Evolutionary conservation across 139 green algal species (phyloP), one percentile per base, ranked within the genome.

Genomic region (Volvox africanus): DNA sequence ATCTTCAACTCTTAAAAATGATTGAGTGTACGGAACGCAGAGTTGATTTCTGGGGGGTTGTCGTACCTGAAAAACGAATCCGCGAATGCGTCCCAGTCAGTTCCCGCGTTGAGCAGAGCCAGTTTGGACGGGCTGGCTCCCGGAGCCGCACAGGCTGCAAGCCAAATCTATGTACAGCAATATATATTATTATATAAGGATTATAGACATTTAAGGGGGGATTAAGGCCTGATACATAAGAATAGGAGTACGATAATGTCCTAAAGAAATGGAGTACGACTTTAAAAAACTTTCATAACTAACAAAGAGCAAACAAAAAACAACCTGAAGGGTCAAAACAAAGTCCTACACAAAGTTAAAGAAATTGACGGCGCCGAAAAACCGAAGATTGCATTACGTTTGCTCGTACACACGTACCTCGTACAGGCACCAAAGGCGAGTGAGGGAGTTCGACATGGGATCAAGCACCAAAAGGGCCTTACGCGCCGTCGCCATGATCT

Each of bases 391-490:
- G 44, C 44, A 55, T 55, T 55, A 55, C 44, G 44, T 55, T 5
- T 55, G 6, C 65, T 73, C 65, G 21, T 73, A 24, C 65, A 9
- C n/a, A n/a, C n/a, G n/a, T 11, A 88, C 82, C 83, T 89, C 83
- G 33, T 89, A 89, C 16, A 80, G 50, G 83, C 67, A 80, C 83
- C 83, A 89, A 68, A 89, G 68, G 26, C 83, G 67, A 0, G 67
- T 55, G 14, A 89, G 22, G 0, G 14, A 44, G n/a, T 62, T 44
- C 2, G 71, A 71, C n/a, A 28, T 61, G 6, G 85, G 67, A 24
- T 89, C 85, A 26, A 89, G 18, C 71, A 89, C 85, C 69, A 89
- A 55, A 16, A 83, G 71, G 67, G 85, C 71, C 26, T 61, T 30
- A 22, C 62, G 61, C 14, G 33, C 35, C 21, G 37, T 36, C 1